Conservation (phyloP, 2,329 filamentous ascomycete genomes). For the Penicillium sp. region DNA sequence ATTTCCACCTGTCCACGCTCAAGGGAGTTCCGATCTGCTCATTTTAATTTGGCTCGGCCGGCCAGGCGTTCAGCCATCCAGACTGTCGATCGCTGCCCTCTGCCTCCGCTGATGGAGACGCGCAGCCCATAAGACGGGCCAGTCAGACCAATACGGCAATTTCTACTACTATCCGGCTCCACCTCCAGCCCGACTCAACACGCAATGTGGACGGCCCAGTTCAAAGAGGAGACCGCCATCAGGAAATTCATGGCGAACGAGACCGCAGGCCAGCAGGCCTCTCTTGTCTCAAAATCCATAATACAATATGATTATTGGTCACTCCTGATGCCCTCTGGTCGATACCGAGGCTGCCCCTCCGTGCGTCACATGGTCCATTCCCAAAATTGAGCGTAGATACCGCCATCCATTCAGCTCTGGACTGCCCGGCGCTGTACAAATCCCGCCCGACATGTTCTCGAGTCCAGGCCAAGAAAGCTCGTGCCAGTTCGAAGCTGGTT, state of each 20-base stretch:
- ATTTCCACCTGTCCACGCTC: conserved; percentile 2
- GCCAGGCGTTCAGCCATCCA: background rate
- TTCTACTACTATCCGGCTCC: conserved; percentile 9
- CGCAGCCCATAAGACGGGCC: conserved; percentile 15
- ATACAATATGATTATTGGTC: background rate
- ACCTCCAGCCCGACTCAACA: conserved; percentile 2
- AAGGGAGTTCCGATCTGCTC: conserved; percentile 2
- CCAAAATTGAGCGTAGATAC: background rate
- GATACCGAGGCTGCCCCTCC: background rate
- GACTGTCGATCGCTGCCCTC: conserved; percentile 18
- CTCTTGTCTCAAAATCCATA: too few species aligned
- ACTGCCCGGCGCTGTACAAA: background rate
- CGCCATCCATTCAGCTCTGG: background rate
- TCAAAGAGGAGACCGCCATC: background rate
- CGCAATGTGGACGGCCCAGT: background rate
- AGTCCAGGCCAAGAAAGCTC: background rate
- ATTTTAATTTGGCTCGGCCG: conserved; percentile 5
- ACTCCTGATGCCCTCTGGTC: background rate
- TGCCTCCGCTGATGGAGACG: conserved; percentile 11
- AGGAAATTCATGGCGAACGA: background rate
- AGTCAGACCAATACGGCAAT: conserved; percentile 18
- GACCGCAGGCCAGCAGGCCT: background rate
- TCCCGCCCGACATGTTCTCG: background rate
- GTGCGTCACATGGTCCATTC: background rate
- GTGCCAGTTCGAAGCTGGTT: conserved; percentile 3